Base-by-base conservation (phyloP, 2,329 filamentous ascomycete genomes). In the Monosporascus ibericus region DNA sequence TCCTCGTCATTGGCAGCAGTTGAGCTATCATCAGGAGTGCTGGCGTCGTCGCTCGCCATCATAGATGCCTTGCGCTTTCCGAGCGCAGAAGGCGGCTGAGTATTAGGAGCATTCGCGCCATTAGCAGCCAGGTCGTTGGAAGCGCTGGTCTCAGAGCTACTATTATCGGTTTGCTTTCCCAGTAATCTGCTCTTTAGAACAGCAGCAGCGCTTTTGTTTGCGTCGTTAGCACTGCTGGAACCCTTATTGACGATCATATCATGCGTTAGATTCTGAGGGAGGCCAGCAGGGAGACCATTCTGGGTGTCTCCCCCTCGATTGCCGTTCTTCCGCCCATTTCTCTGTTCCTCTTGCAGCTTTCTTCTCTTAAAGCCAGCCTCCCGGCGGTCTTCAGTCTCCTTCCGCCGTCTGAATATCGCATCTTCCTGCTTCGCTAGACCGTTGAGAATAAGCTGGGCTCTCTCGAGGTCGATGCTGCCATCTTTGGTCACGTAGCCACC, bases 401-500 rank as follows among this genome's bases (percentile, higher is more conserved):
- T 90, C 60, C 95, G 84, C 56, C 90, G 85, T 63, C 85, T 85
- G 73, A 99, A 99, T 53, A 99, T 99, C 15, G 84, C 85, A 68
- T 95, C 90, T 73, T 99, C 94, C 70, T 96, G 90, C 68, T 88
- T 92, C 1, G 90, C 94, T 20, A 99, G 79, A 1, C 91, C 92
- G 62, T 87, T 80, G 48, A 99, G 76, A 64, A 99, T 97, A 60
- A 87, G 78, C 67, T 99, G 94, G 9, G 91, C 92, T 62, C 88
- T 83, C 53, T 85, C 82, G 52, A 99, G 80, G 67, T 97, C 88
- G 55, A 97, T 91, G 61, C 88, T 86, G 2, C 94, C 94, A 71
- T 99, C 92, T 66, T 95, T 92, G 44, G 94, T 99, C 49, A 99
- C 80, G 69, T 96, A 99, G 14, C 94, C 94, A 46, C 91, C 92